These are phyloP conservation scores for Apiotrichum veenhuisii DNA, from an alignment of 1,284 basidiomycete genomes.

Conservation along the genomic window DNA sequence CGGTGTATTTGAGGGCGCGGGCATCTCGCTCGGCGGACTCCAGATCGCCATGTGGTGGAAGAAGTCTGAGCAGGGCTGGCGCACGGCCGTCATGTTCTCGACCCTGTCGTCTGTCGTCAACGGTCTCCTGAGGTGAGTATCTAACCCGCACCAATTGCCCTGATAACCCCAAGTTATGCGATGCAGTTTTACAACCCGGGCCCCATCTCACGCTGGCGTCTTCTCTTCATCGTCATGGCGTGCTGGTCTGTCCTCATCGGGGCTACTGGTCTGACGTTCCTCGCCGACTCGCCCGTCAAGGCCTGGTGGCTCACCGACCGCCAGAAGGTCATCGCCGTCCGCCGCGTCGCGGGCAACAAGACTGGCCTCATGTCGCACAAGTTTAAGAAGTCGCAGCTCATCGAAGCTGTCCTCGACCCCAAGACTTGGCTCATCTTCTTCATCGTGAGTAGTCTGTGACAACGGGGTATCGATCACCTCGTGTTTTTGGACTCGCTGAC, in stretches of 20 bases:
- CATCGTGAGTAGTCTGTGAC: slow-evolving; percentile 12
- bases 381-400: slow-evolving; percentile 15
- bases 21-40: slow-evolving; percentile 2
- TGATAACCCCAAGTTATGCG: background rate
- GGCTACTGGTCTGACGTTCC: slow-evolving; percentile 6
- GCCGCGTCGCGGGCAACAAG: slow-evolving; percentile 15
- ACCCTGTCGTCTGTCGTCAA: slow-evolving; percentile 28
- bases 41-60: slow-evolving; percentile 30
- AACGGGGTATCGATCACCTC: no score
- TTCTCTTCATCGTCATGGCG: slow-evolving; percentile 14
- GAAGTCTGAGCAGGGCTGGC: slow-evolving; percentile 21
- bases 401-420: slow-evolving; percentile 21
- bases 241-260: slow-evolving; percentile 3
- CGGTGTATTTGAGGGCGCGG: slow-evolving; percentile 17
- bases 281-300: slow-evolving; percentile 16
- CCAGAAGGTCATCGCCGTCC: slow-evolving; percentile 20
- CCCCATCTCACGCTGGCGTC: slow-evolving; percentile 12
- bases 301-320: slow-evolving; percentile 30
- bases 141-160: background rate
- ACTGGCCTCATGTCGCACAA: slow-evolving; percentile 24
- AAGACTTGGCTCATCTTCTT: slow-evolving; percentile 19
- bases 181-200: slow-evolving; percentile 19
- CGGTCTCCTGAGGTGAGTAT: slow-evolving; percentile 19
- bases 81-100: slow-evolving; percentile 24
- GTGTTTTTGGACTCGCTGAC: background rate